These are phyloP conservation scores for Canavalia ensiformis DNA, from an alignment of 306 rosid genomes.

Conservation along the genomic window DNA sequence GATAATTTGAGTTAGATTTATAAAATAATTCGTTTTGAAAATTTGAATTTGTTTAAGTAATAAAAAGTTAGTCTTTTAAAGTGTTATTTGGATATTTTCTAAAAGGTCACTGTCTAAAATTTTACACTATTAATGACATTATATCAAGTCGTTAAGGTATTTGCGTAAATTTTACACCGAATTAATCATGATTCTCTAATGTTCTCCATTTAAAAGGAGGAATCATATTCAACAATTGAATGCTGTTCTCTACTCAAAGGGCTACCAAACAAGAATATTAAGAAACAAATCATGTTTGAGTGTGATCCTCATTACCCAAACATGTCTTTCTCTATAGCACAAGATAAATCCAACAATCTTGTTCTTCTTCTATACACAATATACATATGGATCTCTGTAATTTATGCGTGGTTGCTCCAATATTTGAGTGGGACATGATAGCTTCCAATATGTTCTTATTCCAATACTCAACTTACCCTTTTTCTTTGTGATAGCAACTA, in stretches of 20 bases:
- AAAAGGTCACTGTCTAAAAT: background rate
- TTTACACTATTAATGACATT: slow-evolving; percentile 25
- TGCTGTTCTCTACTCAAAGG: slow-evolving; percentile 36
- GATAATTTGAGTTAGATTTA: slow-evolving; percentile 10
- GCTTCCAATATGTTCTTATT: slow-evolving; percentile 28
- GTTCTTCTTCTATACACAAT: slow-evolving; percentile 13
- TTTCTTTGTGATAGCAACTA: slow-evolving; percentile 38
- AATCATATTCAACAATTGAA: slow-evolving; percentile 41
- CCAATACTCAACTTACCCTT: slow-evolving; percentile 30
- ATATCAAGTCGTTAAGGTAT: slow-evolving; percentile 31
- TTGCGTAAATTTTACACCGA: slow-evolving; percentile 40
- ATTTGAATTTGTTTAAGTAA: slow-evolving; percentile 27
- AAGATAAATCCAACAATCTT: background rate
- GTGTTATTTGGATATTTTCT: background rate
- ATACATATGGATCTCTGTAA: slow-evolving; percentile 6
- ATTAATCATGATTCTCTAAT: slow-evolving; percentile 40
- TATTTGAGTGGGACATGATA: slow-evolving; percentile 39
- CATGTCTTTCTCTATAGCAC: slow-evolving; percentile 31
- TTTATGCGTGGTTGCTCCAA: slow-evolving; percentile 31
- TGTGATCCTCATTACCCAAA: slow-evolving; percentile 15
- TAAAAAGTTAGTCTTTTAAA: background rate
- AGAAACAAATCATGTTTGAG: slow-evolving; percentile 29
- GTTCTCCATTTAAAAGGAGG: slow-evolving; percentile 30
- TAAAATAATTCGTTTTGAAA: background rate
- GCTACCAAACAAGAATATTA: slow-evolving; percentile 38